Base-by-base conservation (phyloP, 2,329 filamentous ascomycete genomes). In the Aureobasidium sp. region DNA sequence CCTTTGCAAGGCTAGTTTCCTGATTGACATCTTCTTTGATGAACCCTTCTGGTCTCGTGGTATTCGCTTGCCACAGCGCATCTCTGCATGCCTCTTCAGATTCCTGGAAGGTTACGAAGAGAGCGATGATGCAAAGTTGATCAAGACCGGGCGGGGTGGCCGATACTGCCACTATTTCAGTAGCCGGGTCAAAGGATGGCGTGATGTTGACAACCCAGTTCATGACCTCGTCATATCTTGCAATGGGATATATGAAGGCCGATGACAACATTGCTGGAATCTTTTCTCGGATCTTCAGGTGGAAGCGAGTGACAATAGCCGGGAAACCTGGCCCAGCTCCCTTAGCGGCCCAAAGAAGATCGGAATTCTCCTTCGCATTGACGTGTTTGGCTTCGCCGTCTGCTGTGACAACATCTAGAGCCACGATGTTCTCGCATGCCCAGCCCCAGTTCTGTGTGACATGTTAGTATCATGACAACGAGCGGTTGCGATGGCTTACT, bases 311-410 rank as follows among this genome's bases (percentile, higher is more conserved):
- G 3, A 83, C 76, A 7, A 84, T 71, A 1, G 76, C 82, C 1
- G 82, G 81, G 62, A 84, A 84, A 23, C 81, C 65, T 73, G 69
- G 70, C 15, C 80, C 80, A 9, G 78, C 74, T 3, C 80, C 80
- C 15, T 78, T 70, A 3, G 77, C 79, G 5, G 79, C 79, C 77
- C 78, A 82, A 64, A 78, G 79, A 0, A 82, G 70, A 44, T 82
- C 80, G 3, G 64, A 60, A 62, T 82, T 78, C 62, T 79, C 69
- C 7, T 68, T 64, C 20, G 68, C 66, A 58, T 73, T 71, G 64
- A 73, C 75, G 62, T 73, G 71, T 17, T 77, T 63, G 62, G 71
- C 66, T 61, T 73, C 67, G 0, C 74, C 79, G 7, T 77, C 69
- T 0, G 79, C 79, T 1, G 78, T 79, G 1, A 82, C 78, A 1